Percentiles rank a stretch among this genome's conserved stretches.
Conservation (phyloP, 768 basidiomycete genomes). For the Termitomyces sp. region DNA sequence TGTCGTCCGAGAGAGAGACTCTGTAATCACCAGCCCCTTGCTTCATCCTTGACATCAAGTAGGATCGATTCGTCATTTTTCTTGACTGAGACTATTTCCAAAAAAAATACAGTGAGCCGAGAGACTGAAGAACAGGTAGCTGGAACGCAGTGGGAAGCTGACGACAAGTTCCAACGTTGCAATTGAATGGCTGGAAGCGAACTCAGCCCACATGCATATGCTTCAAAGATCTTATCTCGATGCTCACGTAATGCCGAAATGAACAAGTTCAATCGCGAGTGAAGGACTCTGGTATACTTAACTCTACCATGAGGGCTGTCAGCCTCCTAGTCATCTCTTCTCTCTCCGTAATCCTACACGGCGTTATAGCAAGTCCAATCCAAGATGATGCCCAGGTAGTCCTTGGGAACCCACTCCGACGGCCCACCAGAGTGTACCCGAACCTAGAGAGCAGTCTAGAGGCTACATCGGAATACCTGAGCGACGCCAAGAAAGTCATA, state of each 20-base stretch:
- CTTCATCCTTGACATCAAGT: too few species aligned
- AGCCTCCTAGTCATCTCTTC: conserved; percentile 10
- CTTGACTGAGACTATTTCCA: neutral
- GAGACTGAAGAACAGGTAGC: too few species aligned
- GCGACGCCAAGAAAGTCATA: conserved; percentile 39
- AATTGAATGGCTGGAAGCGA: too few species aligned
- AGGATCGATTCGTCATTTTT: too few species aligned
- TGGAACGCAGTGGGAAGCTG: too few species aligned
- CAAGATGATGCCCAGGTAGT: conserved; percentile 37
- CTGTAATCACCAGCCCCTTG: too few species aligned
- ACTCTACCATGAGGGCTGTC: conserved; percentile 14
- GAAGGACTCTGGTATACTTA: neutral
- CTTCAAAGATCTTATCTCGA: too few species aligned
- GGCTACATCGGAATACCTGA: conserved; percentile 32
- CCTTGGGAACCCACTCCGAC: conserved; percentile 28
- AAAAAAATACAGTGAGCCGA: too few species aligned
- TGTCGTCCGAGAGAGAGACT: too few species aligned
- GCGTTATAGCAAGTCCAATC: conserved; percentile 8
- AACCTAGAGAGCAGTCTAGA: conserved; percentile 1
- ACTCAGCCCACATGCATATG: too few species aligned
- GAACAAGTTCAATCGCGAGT: too few species aligned
- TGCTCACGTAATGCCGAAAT: neutral
- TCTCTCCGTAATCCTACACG: conserved; percentile 2
- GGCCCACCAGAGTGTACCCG: neutral
- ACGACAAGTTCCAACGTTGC: too few species aligned